Base-by-base conservation (phyloP, 352 stramenopile genomes). In the Phytophthora pisi region DNA sequence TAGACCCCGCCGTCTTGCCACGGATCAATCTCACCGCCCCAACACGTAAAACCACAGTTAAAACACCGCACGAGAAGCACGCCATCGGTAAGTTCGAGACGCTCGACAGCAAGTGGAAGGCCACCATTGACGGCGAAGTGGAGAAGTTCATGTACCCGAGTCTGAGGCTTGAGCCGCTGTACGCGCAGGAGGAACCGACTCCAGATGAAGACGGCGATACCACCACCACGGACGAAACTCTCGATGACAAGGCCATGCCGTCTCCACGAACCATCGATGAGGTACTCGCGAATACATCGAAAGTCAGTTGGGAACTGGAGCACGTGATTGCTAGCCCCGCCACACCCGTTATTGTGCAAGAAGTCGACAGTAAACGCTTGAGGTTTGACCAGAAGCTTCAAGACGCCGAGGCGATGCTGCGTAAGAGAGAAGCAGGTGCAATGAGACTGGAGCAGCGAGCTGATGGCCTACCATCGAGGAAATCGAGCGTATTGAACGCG, bases 81-180 rank as follows among this genome's bases (percentile, higher is more conserved):
- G 57, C 68, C 1, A 74, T 90, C 30, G 79, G 72, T 0, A 70
- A 72, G 15, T 88, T 88, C 23, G 83, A 90, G 51, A 91, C 83
- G 6, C 61, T 34, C 8, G 81, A 90, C 54, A 76, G 70, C 51
- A 84, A 77, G 53, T 90, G 83, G 83, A 88, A 83, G 9, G 83
- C 83, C 10, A 71, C 77, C 0, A 79, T 91, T 31, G 73, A 84
- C 3, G 81, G 81, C 26, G 66, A 90, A 57, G 75, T 91, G 4
- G 83, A 90, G 36, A 83, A 82, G 54, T 90, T 91, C 72, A 90
- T 91, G 83, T 91, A 90, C 55, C 83, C 83, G 5, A 90, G 81
- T 70, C 64, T 91, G 24, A 72, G 79, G 0, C 70, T 91, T 16
- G 83, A 91, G 38, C 57, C 61, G 0, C 20, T 89, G 23, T 91